Conservation (phyloP, 2,329 filamentous ascomycete species). For the Fusarium phyllophilum region DNA sequence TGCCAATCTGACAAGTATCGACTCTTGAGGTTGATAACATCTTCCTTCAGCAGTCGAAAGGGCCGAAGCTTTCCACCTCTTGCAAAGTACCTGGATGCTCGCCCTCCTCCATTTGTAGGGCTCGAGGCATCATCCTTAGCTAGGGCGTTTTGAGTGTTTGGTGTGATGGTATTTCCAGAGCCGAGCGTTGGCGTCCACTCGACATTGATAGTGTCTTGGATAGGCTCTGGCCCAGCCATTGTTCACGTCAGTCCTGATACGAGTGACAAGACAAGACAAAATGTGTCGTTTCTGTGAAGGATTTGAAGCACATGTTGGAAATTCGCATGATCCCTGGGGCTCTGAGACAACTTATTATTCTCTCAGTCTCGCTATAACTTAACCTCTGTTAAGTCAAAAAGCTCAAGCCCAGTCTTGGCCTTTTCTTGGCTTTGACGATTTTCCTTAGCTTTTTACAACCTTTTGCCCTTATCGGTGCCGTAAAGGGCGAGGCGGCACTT, state of each 20-base stretch:
- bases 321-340: not conserved
- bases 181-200: conserved; percentile 15
- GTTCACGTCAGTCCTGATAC: not conserved
- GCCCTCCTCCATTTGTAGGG: not conserved
- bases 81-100: conserved; percentile 40
- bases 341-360: conserved; percentile 9
- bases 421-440: conserved; percentile 13
- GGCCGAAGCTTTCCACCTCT: conserved; percentile 59
- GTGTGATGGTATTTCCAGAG: conserved; percentile 19
- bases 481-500: conserved; percentile 4
- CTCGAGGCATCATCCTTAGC: not conserved
- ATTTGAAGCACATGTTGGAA: conserved; percentile 8
- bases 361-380: not conserved
- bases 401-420: conserved; percentile 8
- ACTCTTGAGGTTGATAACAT: conserved; percentile 56
- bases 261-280: not conserved
- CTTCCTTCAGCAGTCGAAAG: conserved; percentile 63
- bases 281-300: not conserved
- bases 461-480: not conserved
- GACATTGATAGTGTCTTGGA: conserved; percentile 8
- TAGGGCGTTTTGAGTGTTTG: conserved; percentile 3
- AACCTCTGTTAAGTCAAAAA: not conserved
- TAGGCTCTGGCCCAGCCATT: conserved; percentile 8
- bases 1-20: conserved; percentile 65
- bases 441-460: conserved; percentile 10